These are phyloP conservation scores for Pichia californica DNA, from an alignment of 805 yeast species.

Conservation along the genomic window DNA sequence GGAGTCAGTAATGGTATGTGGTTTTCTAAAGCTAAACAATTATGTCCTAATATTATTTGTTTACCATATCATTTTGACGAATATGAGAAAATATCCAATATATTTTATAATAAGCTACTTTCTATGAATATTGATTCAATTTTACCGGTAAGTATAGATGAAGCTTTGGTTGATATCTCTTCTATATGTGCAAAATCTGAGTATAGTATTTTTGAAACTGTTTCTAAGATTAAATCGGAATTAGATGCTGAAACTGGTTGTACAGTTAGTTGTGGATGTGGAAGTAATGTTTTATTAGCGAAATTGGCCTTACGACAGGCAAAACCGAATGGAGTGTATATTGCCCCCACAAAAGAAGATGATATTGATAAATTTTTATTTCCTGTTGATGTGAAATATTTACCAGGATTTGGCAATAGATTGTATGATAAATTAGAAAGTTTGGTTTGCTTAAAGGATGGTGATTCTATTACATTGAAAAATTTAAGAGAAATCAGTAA, in stretches of 20 bases:
- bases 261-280: conserved; percentile 75
- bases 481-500: conserved; percentile 34
- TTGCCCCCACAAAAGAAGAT: conserved; percentile 25
- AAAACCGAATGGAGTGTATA: conserved; percentile 67
- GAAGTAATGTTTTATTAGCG: conserved; percentile 67
- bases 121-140: conserved; percentile 42
- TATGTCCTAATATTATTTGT: conserved; percentile 57
- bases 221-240: conserved; percentile 32
- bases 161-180: conserved; percentile 69
- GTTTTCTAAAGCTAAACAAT: conserved; percentile 55
- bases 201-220: conserved; percentile 21
- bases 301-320: conserved; percentile 67
- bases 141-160: conserved; percentile 87
- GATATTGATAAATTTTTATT: conserved; percentile 30
- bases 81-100: conserved; percentile 59
- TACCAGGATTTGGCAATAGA: conserved; percentile 62
- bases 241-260: conserved; percentile 47
- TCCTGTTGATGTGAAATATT: conserved; percentile 31
- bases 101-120: conserved; percentile 56
- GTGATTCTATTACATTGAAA: conserved; percentile 26
- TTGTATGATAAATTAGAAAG: conserved; percentile 40
- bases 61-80: conserved; percentile 69
- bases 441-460: conserved; percentile 14
- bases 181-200: conserved; percentile 13
- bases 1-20: conserved; percentile 92